Evolutionary conservation across 129 eudicot species (phyloP).

Genomic region (Flaveria robusta): DNA sequence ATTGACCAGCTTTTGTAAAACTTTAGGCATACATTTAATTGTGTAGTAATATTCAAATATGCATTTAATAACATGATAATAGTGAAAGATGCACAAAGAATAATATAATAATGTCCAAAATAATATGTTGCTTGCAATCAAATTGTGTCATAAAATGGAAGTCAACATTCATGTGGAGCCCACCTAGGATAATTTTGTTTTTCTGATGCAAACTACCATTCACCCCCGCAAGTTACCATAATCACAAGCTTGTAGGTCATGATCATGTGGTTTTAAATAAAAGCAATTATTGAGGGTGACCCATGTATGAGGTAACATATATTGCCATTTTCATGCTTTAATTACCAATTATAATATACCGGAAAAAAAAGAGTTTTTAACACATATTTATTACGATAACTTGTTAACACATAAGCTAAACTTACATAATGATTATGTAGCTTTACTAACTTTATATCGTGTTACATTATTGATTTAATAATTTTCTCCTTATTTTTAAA

Average conservation of each 20-base stretch:
- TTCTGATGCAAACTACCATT: constrained; percentile 13
- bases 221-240: constrained; percentile 29
- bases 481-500: too few relatives aligned
- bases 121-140: constrained; percentile 9
- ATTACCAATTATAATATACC: constrained; percentile 11
- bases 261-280: constrained; percentile 27
- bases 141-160: constrained; percentile 7
- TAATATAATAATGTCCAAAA: background rate
- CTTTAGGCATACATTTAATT: background rate
- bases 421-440: too few relatives aligned
- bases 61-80: background rate
- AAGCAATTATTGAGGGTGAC: constrained; percentile 36
- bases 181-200: constrained; percentile 25
- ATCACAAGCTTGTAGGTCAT: constrained; percentile 36
- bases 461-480: too few relatives aligned
- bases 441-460: too few relatives aligned
- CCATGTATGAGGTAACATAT: constrained; percentile 27
- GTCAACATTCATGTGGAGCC: constrained; percentile 34
- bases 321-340: constrained; percentile 30
- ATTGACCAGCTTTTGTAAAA: background rate
- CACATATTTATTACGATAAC: too few relatives aligned
- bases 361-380: too few relatives aligned
- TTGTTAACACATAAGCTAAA: too few relatives aligned
- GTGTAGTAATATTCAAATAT: background rate
- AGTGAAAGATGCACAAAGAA: background rate